Evolutionary conservation across 306 rosid genomes (phyloP).

Genomic region (Carpinus viminea): DNA sequence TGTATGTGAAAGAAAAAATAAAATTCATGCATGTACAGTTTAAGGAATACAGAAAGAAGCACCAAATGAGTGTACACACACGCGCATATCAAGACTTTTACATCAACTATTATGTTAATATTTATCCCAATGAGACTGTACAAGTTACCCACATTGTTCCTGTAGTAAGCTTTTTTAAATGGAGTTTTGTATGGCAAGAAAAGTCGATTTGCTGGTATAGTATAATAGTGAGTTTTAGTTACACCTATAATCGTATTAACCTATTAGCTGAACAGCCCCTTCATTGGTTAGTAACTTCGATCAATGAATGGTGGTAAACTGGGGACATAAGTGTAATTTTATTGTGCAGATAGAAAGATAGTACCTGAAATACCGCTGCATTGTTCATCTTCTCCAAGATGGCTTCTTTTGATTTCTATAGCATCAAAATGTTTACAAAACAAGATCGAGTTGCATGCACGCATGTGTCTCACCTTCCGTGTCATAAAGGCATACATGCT

Average conservation of each 20-base stretch:
- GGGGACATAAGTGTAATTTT: not conserved
- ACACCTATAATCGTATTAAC: not conserved
- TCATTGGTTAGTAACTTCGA: not conserved
- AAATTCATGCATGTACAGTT: not conserved
- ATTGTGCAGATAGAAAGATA: not conserved
- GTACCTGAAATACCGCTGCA: slow-evolving; percentile 52
- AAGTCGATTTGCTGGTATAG: not conserved
- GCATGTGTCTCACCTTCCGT: slow-evolving; percentile 57
- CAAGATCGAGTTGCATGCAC: not conserved
- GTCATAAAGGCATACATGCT: slow-evolving; percentile 75
- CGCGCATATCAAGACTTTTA: not conserved
- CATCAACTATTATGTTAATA: not conserved
- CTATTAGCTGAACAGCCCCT: not conserved
- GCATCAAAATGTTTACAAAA: slow-evolving; percentile 17
- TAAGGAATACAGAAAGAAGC: not conserved
- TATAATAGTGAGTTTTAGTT: not conserved
- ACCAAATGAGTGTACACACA: not conserved
- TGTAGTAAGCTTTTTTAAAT: not conserved
- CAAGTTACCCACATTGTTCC: not conserved
- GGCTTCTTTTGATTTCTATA: slow-evolving; percentile 55
- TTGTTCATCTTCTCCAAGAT: slow-evolving; percentile 57
- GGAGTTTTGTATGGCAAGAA: not conserved
- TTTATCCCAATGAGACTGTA: not conserved
- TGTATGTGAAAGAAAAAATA: not conserved
- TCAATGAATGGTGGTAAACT: not conserved